phyloP scores from a whole-genome alignment of 768 basidiomycete genomes.

The Pulveroboletus sp. region DNA sequence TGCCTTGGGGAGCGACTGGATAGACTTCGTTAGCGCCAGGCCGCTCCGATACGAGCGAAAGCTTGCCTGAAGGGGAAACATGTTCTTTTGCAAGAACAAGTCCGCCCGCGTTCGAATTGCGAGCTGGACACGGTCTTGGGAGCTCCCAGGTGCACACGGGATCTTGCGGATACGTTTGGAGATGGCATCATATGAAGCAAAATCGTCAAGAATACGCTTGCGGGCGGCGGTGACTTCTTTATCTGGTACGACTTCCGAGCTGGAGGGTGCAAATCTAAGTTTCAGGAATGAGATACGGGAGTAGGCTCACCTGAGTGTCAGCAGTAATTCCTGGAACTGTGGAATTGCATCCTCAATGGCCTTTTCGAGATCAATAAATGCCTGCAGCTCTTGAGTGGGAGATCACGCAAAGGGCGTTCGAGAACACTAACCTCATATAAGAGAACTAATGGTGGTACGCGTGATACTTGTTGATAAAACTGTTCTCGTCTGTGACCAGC shows the following conservation, averaged over 20 bases:
- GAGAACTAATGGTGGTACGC: constrained; percentile 57
- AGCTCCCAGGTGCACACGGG: constrained; percentile 60
- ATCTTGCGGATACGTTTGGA: constrained; percentile 79
- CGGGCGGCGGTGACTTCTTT: constrained; percentile 67
- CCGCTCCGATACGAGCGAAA: background rate
- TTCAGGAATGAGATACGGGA: constrained; percentile 9
- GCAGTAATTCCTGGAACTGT: constrained; percentile 80
- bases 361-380: constrained; percentile 69
- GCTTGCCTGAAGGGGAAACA: constrained; percentile 51
- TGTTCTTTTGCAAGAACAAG: constrained; percentile 81
- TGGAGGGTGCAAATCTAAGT: constrained; percentile 1
- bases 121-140: constrained; percentile 79
- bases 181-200: constrained; percentile 84
- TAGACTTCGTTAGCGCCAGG: background rate
- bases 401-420: background rate
- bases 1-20: constrained; percentile 46
- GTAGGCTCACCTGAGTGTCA: constrained; percentile 53
- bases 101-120: constrained; percentile 76
- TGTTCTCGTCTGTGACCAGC: constrained; percentile 61
- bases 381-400: constrained; percentile 33
- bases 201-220: constrained; percentile 78
- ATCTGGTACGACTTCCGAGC: constrained; percentile 48
- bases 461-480: constrained; percentile 58
- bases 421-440: constrained; percentile 59
- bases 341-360: constrained; percentile 89